Evolutionary conservation across 768 basidiomycete genomes (phyloP).

Genomic region (Tricholomella constricta): DNA sequence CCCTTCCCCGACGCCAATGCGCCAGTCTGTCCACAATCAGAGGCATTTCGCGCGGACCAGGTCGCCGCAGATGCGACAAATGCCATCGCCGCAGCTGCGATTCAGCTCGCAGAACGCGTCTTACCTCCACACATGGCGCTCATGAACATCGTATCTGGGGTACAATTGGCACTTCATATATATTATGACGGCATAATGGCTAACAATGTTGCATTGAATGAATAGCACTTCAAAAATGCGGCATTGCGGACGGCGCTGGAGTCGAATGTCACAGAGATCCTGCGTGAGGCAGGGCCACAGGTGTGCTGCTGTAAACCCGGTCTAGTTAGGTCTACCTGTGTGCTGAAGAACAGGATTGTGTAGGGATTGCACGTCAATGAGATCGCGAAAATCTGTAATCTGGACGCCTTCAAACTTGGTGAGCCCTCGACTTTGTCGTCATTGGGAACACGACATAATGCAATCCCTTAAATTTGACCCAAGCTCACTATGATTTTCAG

Average conservation of each 20-base stretch:
- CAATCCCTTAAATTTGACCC: too few relatives aligned
- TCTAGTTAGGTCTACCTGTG: too few relatives aligned
- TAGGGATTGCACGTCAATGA: conserved; percentile 41
- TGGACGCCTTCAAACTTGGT: conserved; percentile 38
- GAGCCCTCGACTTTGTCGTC: conserved; percentile 2
- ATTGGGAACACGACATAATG: too few relatives aligned
- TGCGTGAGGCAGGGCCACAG: conserved; percentile 35
- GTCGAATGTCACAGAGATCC: conserved; percentile 30
- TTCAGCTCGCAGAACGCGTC: conserved; percentile 34
- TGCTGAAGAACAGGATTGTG: too few relatives aligned
- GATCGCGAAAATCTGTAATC: conserved; percentile 32
- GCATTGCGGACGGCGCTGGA: conserved; percentile 27
- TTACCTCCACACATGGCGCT: conserved; percentile 26
- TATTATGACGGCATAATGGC: too few relatives aligned
- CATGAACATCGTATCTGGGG: conserved; percentile 22
- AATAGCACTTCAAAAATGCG: conserved; percentile 26
- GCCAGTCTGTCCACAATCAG: conserved; percentile 27
- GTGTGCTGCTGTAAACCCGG: too few relatives aligned
- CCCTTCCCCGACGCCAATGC: conserved; percentile 28
- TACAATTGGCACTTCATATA: too few relatives aligned
- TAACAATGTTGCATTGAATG: too few relatives aligned
- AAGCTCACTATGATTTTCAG: background rate
- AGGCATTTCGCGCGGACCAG: conserved; percentile 30
- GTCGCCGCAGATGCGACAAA: conserved; percentile 29
- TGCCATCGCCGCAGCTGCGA: conserved; percentile 34